Evolutionary conservation across 495 filamentous ascomycete genomes (phyloP).

Genomic region (Margaritispora aquatica): DNA sequence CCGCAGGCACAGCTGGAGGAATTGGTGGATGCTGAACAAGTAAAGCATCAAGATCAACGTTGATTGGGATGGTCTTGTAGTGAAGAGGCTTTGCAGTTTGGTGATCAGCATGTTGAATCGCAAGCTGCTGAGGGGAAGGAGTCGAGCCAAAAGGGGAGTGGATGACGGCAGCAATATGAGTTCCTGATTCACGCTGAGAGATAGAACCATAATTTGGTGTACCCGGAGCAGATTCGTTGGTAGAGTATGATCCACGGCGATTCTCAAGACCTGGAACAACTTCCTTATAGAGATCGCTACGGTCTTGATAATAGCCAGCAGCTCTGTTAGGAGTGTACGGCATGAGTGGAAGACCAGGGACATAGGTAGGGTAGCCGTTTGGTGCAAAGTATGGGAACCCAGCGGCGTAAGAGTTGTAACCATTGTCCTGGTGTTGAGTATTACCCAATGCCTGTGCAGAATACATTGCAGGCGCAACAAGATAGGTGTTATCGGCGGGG

Average conservation of each 20-base stretch:
- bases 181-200: slow-evolving; percentile 41
- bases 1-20: slow-evolving; percentile 81
- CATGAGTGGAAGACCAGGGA: slow-evolving; percentile 30
- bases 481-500: slow-evolving; percentile 31
- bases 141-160: slow-evolving; percentile 54
- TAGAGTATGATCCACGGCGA: slow-evolving; percentile 60
- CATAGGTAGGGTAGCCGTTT: slow-evolving; percentile 28
- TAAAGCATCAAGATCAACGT: slow-evolving; percentile 63
- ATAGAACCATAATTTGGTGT: slow-evolving; percentile 53
- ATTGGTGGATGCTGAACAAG: slow-evolving; percentile 72
- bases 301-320: slow-evolving; percentile 24
- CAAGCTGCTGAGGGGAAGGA: slow-evolving; percentile 58
- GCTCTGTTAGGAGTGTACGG: slow-evolving; percentile 43
- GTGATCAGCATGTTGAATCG: slow-evolving; percentile 32
- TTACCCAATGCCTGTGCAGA: slow-evolving; percentile 17
- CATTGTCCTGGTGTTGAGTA: slow-evolving; percentile 14
- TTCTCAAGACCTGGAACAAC: slow-evolving; percentile 50
- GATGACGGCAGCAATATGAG: slow-evolving; percentile 50
- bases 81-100: slow-evolving; percentile 40
- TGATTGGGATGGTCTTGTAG: slow-evolving; percentile 41
- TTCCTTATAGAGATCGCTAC: slow-evolving; percentile 36
- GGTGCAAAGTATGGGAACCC: slow-evolving; percentile 24
- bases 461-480: slow-evolving; percentile 26
- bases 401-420: slow-evolving; percentile 19
- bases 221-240: slow-evolving; percentile 58